Percentiles rank a stretch among this genome's conserved stretches.
Conservation (phyloP, 768 basidiomycete species). For the Podaxis sp. region DNA sequence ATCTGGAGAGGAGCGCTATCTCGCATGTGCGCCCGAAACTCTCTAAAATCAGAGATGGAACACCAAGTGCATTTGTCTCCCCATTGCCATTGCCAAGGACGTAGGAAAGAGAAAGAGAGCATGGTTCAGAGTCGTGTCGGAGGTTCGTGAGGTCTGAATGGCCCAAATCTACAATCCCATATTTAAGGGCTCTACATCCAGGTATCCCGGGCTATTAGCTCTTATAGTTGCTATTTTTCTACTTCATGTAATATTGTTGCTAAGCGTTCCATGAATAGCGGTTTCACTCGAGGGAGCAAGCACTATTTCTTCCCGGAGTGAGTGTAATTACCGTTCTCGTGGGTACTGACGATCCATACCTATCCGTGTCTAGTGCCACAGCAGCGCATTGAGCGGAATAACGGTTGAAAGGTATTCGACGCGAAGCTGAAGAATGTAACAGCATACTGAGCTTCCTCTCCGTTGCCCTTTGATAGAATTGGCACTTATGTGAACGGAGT, state of each 20-base stretch:
- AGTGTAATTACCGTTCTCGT: slow-evolving; percentile 2
- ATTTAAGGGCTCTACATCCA: not conserved
- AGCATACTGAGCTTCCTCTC: no score
- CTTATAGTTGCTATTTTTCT: not conserved
- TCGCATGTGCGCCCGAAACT: not conserved
- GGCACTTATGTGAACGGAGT: no score
- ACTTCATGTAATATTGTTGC: not conserved
- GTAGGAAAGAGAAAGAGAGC: not conserved
- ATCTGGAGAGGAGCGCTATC: not conserved
- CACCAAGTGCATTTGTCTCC: not conserved
- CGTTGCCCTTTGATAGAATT: no score
- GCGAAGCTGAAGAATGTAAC: no score
- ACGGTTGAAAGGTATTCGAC: no score
- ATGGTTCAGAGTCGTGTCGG: not conserved
- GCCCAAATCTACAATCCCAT: not conserved
- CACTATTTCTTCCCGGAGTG: not conserved
- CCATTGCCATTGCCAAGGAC: not conserved
- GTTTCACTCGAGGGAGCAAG: not conserved
- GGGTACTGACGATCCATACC: not conserved
- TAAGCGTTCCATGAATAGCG: not conserved
- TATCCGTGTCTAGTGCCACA: not conserved
- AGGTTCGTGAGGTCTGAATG: not conserved
- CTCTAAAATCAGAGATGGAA: not conserved
- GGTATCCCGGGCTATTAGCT: not conserved
- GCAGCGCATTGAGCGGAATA: not conserved